Evolutionary conservation across 305 asterid genomes (phyloP).

Genomic region (Fraxinus dipetala): DNA sequence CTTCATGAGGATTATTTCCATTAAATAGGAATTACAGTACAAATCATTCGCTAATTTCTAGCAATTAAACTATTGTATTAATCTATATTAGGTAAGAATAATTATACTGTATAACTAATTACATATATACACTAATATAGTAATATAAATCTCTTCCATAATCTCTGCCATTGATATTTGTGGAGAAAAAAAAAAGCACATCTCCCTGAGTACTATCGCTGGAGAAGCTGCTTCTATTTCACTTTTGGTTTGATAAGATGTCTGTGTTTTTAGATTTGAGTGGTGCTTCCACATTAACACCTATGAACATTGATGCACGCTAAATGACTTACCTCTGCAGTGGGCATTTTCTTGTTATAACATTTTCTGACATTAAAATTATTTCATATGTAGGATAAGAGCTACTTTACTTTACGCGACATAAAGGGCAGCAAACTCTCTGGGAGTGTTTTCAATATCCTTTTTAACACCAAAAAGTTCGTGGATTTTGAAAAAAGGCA

Average conservation of each 20-base stretch:
- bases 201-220: conserved; percentile 7
- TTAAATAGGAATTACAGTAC: background rate
- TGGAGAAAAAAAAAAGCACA: conserved; percentile 4
- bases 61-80: background rate
- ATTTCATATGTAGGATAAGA: conserved; percentile 63
- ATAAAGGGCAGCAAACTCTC: conserved; percentile 80
- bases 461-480: conserved; percentile 93
- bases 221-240: conserved; percentile 3
- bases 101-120: too few relatives aligned
- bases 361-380: conserved; percentile 21
- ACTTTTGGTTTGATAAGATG: background rate
- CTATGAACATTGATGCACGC: background rate
- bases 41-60: too few relatives aligned
- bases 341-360: background rate
- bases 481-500: conserved; percentile 86
- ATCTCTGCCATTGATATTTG: background rate
- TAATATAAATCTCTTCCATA: background rate
- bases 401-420: conserved; percentile 68
- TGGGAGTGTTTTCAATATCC: conserved; percentile 85
- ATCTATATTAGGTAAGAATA: background rate
- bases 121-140: background rate
- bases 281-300: conserved; percentile 4
- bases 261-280: conserved; percentile 2
- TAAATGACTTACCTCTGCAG: background rate
- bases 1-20: background rate